Evolutionary conservation across 148 eudicot species (phyloP).

Genomic region (Rhododendron mucronatum): DNA sequence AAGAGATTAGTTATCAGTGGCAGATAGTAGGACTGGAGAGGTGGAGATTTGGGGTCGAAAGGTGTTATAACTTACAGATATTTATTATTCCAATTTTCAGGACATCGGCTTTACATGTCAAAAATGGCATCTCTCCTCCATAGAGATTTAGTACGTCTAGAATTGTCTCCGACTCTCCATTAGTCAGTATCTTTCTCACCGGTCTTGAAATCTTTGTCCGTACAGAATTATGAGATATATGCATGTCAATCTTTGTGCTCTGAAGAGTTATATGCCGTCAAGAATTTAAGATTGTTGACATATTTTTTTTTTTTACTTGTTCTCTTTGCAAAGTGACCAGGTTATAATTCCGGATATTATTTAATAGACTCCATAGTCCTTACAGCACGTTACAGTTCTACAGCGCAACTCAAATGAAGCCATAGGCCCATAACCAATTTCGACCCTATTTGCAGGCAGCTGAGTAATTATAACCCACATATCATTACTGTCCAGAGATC

Average conservation of each 20-base stretch:
- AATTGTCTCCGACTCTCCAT: neutral
- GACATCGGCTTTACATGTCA: neutral
- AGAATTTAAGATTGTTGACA: neutral
- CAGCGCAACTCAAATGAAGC: neutral
- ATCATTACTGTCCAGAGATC: neutral
- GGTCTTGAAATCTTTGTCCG: neutral
- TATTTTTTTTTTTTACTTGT: neutral
- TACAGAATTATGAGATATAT: neutral
- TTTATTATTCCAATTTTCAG: neutral
- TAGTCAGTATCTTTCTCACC: neutral
- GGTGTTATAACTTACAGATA: neutral
- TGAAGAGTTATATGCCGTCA: neutral
- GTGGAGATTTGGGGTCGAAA: neutral
- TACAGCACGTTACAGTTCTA: neutral
- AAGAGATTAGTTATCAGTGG: neutral
- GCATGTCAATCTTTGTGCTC: neutral
- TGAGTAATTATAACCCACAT: neutral
- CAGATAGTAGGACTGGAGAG: neutral
- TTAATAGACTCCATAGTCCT: neutral
- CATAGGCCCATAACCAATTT: neutral
- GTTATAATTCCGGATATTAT: neutral
- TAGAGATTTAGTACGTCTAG: neutral
- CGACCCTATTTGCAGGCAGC: neutral
- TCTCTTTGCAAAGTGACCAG: neutral
- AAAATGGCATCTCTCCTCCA: neutral